A percentile compares a stretch with the other conserved stretches of the same genome.
Conservation (phyloP, 371 early-diverging fungal species). For the Rhizomucor miehei region DNA sequence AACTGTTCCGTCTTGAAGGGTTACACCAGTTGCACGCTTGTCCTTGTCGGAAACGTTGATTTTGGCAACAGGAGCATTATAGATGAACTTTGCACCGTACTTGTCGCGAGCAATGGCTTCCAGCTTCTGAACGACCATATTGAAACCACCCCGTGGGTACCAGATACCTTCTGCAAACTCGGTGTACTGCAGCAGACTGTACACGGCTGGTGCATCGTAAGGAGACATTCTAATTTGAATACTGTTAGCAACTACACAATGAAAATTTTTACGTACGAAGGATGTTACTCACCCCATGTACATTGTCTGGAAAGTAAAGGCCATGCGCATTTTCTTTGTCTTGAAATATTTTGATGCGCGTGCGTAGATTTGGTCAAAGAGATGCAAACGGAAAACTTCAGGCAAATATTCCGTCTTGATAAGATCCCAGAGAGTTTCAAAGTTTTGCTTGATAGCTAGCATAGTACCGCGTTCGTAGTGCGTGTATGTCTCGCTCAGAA, state of each 20-base stretch:
- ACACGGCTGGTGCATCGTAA: constrained; percentile 65
- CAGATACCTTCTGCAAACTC: constrained; percentile 66
- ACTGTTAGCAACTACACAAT: background rate
- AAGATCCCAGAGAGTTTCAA: constrained; percentile 50
- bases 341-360: constrained; percentile 51
- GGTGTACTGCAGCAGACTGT: constrained; percentile 58
- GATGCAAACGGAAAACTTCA: constrained; percentile 44
- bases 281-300: constrained; percentile 47
- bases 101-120: constrained; percentile 48
- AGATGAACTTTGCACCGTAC: constrained; percentile 48
- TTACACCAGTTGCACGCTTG: constrained; percentile 49
- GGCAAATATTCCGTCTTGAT: constrained; percentile 38
- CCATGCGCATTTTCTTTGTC: constrained; percentile 60
- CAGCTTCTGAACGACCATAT: constrained; percentile 52
- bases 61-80: constrained; percentile 41
- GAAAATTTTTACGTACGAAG: background rate
- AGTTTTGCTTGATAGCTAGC: constrained; percentile 54
- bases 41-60: constrained; percentile 36
- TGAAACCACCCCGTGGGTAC: constrained; percentile 67
- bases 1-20: constrained; percentile 41
- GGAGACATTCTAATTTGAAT: constrained; percentile 56
- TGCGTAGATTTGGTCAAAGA: constrained; percentile 49
- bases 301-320: constrained; percentile 66
- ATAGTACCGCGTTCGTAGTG: constrained; percentile 51
- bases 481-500: constrained; percentile 47